phyloP scores from a whole-genome alignment of 306 rosid genomes.

The Cicer arietinum region DNA sequence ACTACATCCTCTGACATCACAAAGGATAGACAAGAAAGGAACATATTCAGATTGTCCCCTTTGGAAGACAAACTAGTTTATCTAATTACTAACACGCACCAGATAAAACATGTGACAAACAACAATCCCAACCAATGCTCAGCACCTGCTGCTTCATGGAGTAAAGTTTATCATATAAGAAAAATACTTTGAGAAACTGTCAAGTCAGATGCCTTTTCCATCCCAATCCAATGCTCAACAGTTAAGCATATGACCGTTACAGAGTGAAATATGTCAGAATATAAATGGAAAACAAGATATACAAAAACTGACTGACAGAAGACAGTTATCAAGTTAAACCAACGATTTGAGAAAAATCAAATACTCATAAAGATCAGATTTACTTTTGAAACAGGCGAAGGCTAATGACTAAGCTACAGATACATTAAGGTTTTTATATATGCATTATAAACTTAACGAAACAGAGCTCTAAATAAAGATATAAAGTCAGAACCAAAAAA shows the following conservation, averaged over 20 bases:
- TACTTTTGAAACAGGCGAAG: constrained; percentile 27
- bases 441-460: constrained; percentile 21
- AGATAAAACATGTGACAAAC: background rate
- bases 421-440: background rate
- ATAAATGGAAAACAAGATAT: background rate
- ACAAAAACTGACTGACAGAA: background rate
- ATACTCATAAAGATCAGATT: background rate
- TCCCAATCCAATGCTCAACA: background rate
- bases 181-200: background rate
- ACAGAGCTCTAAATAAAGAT: constrained; percentile 4
- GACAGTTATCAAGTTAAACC: background rate
- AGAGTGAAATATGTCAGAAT: background rate
- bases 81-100: background rate
- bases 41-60: background rate
- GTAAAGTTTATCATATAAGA: background rate
- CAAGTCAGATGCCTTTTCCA: background rate
- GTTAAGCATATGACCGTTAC: background rate
- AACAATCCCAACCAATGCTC: background rate
- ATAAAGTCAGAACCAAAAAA: constrained; percentile 4
- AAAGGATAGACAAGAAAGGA: background rate
- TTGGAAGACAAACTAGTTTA: background rate
- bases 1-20: background rate
- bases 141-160: background rate
- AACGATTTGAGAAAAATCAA: constrained; percentile 3
- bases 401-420: constrained; percentile 4